Evolutionary conservation across 257 asterid genomes (phyloP).

Genomic region (Solanum dulcamara): DNA sequence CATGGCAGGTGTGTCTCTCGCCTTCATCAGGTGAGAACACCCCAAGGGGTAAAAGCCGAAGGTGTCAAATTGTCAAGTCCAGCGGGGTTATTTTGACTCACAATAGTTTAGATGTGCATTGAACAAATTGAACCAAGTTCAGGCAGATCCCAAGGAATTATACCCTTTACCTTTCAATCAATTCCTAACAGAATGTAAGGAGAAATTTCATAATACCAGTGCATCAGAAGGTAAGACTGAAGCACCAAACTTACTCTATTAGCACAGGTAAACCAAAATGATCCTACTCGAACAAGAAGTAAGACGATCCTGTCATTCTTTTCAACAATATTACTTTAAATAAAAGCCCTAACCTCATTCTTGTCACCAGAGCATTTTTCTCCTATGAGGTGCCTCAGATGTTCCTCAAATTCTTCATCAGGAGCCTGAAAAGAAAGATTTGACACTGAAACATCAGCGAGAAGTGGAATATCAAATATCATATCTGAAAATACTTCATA

Average conservation of each 20-base stretch:
- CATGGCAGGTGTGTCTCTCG: no score
- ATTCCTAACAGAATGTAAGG: not conserved
- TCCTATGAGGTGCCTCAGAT: conserved; percentile 67
- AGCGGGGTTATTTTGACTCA: not conserved
- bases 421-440: conserved; percentile 51
- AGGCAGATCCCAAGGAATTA: not conserved
- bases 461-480: not conserved
- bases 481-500: not conserved
- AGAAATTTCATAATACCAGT: not conserved
- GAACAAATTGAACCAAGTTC: not conserved
- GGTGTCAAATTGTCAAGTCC: no score
- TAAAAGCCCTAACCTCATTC: conserved; percentile 48
- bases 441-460: not conserved
- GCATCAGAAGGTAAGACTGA: not conserved
- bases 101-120: not conserved
- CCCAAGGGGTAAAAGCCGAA: no score
- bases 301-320: not conserved
- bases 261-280: no score
- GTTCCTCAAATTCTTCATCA: conserved; percentile 95
- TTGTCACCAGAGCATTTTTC: conserved; percentile 81
- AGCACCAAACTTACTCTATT: not conserved
- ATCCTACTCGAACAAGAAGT: no score
- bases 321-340: not conserved
- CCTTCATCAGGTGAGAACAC: no score
- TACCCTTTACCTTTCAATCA: not conserved